Conservation (phyloP, 2,329 filamentous ascomycete genomes). For the Fusarium acutatum region DNA sequence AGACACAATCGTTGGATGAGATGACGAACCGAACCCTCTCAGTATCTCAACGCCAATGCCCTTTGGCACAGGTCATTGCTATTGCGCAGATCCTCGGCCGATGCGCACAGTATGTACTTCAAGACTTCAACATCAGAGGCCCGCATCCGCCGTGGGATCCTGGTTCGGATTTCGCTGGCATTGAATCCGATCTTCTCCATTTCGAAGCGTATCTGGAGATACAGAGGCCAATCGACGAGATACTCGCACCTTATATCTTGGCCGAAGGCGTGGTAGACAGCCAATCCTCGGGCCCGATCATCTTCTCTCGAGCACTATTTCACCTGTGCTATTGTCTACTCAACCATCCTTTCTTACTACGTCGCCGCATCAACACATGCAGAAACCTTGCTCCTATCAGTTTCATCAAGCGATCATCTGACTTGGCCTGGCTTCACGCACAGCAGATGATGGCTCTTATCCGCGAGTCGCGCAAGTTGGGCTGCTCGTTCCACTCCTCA, state of each 20-base stretch:
- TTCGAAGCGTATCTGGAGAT: background rate
- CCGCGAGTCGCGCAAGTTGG: background rate
- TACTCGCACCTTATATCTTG: background rate
- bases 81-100: background rate
- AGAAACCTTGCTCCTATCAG: background rate
- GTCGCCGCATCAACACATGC: background rate
- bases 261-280: background rate
- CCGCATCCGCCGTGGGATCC: background rate
- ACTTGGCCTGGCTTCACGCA: background rate
- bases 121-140: background rate
- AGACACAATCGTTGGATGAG: background rate
- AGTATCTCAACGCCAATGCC: background rate
- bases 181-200: background rate
- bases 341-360: background rate
- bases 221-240: background rate
- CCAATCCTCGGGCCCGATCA: background rate
- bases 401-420: background rate
- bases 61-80: background rate
- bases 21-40: background rate
- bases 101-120: background rate
- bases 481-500: background rate
- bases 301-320: background rate
- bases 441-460: background rate
- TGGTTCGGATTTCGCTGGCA: background rate
- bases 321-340: background rate